Evolutionary conservation across 2,329 filamentous ascomycete genomes (phyloP), one percentile per base, ranked within the genome.

Genomic region (Orbilia blumenaviensis): DNA sequence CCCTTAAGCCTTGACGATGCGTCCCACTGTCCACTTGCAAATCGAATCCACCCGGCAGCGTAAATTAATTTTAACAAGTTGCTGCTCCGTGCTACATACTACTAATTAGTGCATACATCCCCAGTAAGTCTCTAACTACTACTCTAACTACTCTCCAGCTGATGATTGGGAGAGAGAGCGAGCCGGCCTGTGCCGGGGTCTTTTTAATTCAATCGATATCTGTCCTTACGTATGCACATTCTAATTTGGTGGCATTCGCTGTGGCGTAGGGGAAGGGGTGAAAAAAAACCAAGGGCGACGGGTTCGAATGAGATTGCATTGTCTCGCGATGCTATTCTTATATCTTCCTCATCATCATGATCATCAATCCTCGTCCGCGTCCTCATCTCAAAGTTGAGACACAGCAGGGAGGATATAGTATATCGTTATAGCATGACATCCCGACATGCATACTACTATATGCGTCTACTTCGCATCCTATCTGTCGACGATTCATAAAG

Each of bases 211-310:
- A 42, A 34, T 38, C 68, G 68, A 66, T 74, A 74, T 67, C 62
- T 74, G 62, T 36, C 69, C 63, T 62, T 74, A 74, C 69, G 69
- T 74, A 61, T 74, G 62, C 52, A 54, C 56, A 62, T 58, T 52
- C 62, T 67, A 27, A 54, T 73, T 61, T 73, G 48, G 62, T 62
- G 41, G 52, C 63, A 36, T 44, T n/a, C 29, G 56, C 66, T 50
- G 66, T 71, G 58, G 66, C 66, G 66, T 58, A 34, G 18, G n/a
- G n/a, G n/a, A n/a, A n/a, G n/a, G n/a, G n/a, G n/a, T n/a, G n/a
- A n/a, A n/a, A n/a, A n/a, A n/a, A n/a, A n/a, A n/a, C n/a, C n/a
- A 61, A 34, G 14, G 56, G 56, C 34, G 23, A 44, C 36, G 38
- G 38, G 3, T 23, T 44, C 56, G 14, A 36, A 14, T n/a, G 48